Conservation (phyloP, 2,329 filamentous ascomycete genomes). For the Curvularia sp. region DNA sequence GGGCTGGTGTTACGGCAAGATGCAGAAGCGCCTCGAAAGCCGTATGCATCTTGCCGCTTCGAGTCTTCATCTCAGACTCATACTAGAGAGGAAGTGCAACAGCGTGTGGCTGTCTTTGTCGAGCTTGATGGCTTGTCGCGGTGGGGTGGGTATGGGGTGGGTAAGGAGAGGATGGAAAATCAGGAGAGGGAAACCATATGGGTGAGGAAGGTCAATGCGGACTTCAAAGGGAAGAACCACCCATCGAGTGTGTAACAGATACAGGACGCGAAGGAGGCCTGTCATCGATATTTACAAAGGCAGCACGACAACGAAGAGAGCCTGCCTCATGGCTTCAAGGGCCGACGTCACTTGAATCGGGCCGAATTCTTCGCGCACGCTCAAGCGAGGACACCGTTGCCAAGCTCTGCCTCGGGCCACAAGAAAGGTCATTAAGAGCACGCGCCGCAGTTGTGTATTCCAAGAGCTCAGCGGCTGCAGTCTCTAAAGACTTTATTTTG, state of each 20-base stretch:
- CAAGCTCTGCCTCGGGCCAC: not conserved
- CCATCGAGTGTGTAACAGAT: not conserved
- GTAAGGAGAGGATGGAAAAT: conserved; percentile 6
- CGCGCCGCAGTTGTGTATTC: not conserved
- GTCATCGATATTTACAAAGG: not conserved
- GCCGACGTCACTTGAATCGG: conserved; percentile 11
- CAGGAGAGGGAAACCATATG: conserved; percentile 5
- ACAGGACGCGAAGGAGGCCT: not conserved
- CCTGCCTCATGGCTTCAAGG: not conserved
- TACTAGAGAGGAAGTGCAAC: not conserved
- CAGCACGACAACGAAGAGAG: not conserved
- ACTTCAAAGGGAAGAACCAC: not conserved
- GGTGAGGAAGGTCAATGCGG: conserved; percentile 5
- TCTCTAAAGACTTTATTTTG: not conserved
- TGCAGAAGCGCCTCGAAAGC: conserved; percentile 4
- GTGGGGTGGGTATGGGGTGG: conserved; percentile 1
- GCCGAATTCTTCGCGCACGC: conserved; percentile 7
- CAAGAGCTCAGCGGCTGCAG: not conserved
- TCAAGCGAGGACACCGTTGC: conserved; percentile 7
- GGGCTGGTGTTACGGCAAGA: not conserved
- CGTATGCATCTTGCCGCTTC: conserved; percentile 1
- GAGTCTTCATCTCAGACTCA: not conserved
- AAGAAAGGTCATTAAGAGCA: not conserved
- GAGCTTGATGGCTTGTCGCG: conserved; percentile 2
- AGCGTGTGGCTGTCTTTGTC: conserved; percentile 1